Evolutionary conservation across 2,329 filamentous ascomycete species (phyloP).

Genomic region (Diaporthe vaccinii): DNA sequence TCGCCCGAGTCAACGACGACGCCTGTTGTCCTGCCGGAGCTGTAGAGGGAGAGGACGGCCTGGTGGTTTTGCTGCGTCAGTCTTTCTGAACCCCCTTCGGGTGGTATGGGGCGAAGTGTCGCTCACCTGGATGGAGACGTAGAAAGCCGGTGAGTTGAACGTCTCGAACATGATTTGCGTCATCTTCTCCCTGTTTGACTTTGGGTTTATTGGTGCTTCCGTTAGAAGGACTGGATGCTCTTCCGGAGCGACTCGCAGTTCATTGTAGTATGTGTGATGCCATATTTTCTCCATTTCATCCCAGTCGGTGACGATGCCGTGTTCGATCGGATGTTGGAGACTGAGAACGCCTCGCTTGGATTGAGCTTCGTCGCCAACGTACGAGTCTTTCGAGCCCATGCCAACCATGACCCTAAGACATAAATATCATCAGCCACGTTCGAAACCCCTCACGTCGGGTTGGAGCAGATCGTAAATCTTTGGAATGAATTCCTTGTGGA

Average conservation of each 20-base stretch:
- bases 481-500: not conserved
- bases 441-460: fast-evolving
- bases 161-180: slow-evolving; percentile 99
- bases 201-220: slow-evolving; percentile 99
- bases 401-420: slow-evolving; percentile 85
- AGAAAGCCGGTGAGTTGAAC: slow-evolving; percentile 99
- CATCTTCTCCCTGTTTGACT: slow-evolving; percentile 99
- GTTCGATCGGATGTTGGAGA: slow-evolving; percentile 99
- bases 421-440: slow-evolving; percentile 68
- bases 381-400: slow-evolving; percentile 99
- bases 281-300: slow-evolving; percentile 99
- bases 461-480: not conserved
- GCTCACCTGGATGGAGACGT: slow-evolving; percentile 85
- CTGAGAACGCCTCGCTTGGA: slow-evolving; percentile 99
- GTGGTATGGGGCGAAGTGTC: no score
- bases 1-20: slow-evolving; percentile 99
- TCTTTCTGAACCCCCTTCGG: not conserved
- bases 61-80: slow-evolving; percentile 58
- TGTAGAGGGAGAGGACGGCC: slow-evolving; percentile 98
- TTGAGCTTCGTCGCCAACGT: slow-evolving; percentile 99
- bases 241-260: slow-evolving; percentile 99
- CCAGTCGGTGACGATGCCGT: slow-evolving; percentile 99
- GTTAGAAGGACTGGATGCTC: slow-evolving; percentile 99
- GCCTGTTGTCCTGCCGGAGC: slow-evolving; percentile 99
- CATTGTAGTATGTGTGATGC: slow-evolving; percentile 99